Percentiles rank a stretch among this genome's conserved stretches.
These are phyloP conservation scores for Mycena pura DNA, from an alignment of 768 basidiomycete genomes.

Conservation along the genomic window DNA sequence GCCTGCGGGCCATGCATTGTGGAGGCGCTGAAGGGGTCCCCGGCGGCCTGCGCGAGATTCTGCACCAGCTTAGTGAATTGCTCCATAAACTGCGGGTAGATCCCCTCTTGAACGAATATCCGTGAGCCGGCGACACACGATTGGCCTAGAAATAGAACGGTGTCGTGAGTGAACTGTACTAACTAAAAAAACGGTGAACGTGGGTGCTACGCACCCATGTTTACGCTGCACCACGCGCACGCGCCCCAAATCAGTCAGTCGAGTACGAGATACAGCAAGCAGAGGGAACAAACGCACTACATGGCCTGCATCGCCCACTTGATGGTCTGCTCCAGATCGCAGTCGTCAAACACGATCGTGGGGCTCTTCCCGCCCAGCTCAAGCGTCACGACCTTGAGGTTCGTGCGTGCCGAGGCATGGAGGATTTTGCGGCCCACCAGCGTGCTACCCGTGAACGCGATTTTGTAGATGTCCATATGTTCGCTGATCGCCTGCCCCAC, in stretches of 20 bases:
- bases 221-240: too few relatives aligned
- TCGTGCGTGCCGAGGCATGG: slow-evolving; percentile 80
- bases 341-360: slow-evolving; percentile 75
- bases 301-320: slow-evolving; percentile 77
- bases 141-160: slow-evolving; percentile 70
- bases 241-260: too few relatives aligned
- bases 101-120: slow-evolving; percentile 78
- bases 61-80: slow-evolving; percentile 62
- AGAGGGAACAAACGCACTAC: slow-evolving; percentile 57
- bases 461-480: slow-evolving; percentile 67
- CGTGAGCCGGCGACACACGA: slow-evolving; percentile 86
- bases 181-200: too few relatives aligned
- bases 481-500: slow-evolving; percentile 68
- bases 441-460: slow-evolving; percentile 89
- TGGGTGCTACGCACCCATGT: too few relatives aligned
- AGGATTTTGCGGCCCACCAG: slow-evolving; percentile 80
- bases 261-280: too few relatives aligned
- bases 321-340: slow-evolving; percentile 74
- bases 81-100: slow-evolving; percentile 81
- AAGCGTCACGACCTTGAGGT: slow-evolving; percentile 84
- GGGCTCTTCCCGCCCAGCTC: slow-evolving; percentile 85
- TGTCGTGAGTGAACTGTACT: too few relatives aligned
- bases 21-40: slow-evolving; percentile 68
- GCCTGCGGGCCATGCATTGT: slow-evolving; percentile 70
- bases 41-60: slow-evolving; percentile 56